Conservation (phyloP, 2,329 filamentous ascomycete species). For the Exutisphaerella laricina region DNA sequence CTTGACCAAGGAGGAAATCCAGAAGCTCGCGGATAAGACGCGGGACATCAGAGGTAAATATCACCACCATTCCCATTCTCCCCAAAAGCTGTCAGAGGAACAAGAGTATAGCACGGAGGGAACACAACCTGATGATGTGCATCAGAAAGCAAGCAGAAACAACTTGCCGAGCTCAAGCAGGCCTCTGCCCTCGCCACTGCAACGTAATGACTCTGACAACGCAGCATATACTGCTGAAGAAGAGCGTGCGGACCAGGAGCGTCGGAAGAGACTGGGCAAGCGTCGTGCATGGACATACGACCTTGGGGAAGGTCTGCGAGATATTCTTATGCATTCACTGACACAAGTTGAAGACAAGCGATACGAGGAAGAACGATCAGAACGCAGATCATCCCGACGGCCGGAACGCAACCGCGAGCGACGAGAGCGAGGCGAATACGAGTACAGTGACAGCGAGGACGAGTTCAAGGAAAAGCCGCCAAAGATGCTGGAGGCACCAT, state of each 20-base stretch:
- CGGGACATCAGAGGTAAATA: slow-evolving; percentile 62
- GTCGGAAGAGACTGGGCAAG: slow-evolving; percentile 4
- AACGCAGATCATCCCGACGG: slow-evolving; percentile 24
- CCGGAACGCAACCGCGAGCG: slow-evolving; percentile 27
- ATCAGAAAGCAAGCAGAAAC: slow-evolving; percentile 2
- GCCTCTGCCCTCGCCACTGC: slow-evolving; percentile 12
- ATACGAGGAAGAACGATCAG: slow-evolving; percentile 28
- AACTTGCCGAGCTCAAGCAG: slow-evolving; percentile 11
- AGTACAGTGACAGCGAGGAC: slow-evolving; percentile 32
- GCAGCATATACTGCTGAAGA: slow-evolving; percentile 15
- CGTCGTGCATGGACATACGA: slow-evolving; percentile 11
- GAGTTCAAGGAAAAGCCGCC: slow-evolving; percentile 28
- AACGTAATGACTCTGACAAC: slow-evolving; percentile 15
- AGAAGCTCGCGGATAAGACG: slow-evolving; percentile 76
- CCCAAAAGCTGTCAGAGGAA: slow-evolving; percentile 2
- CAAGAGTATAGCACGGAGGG: not conserved
- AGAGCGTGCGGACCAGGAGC: slow-evolving; percentile 14
- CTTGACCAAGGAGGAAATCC: slow-evolving; percentile 81
- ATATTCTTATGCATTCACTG: slow-evolving; percentile 16
- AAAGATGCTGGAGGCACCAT: slow-evolving; percentile 33
- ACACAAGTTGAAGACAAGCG: slow-evolving; percentile 26
- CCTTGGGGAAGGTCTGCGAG: slow-evolving; percentile 9
- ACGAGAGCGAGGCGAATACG: slow-evolving; percentile 32
- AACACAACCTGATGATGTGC: slow-evolving; percentile 4
- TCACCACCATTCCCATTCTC: slow-evolving; percentile 10